Evolutionary conservation across 2,329 filamentous ascomycete genomes (phyloP), one percentile per base, ranked within the genome.

Genomic region (Dothidotthia symphoricarpi): DNA sequence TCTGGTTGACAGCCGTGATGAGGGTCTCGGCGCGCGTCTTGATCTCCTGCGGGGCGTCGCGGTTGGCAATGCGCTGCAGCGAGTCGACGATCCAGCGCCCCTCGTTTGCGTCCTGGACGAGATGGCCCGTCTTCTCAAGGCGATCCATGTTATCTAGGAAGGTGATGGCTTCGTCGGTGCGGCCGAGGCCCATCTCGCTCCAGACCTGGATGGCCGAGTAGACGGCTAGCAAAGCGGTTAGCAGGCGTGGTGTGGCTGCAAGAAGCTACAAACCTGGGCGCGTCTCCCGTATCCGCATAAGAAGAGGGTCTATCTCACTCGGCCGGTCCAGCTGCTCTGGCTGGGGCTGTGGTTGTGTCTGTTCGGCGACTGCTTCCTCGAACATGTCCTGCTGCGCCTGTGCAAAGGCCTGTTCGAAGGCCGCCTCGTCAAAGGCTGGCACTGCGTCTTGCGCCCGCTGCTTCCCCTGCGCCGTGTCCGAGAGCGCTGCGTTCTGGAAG

Each of bases 371-470:
- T 13, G 40, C 41, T 24, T 54, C 51, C 12, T 57, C 55, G 17
- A 63, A 40, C 39, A 71, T 61, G 31, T 73, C 67, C 32, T 69
- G 61, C 30, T 67, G 61, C 15, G 70, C 72, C 40, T 69, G 65
- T 28, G 75, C 74, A 49, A 80, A 81, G 2, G 77, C 76, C 31
- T 67, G 59, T 33, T 74, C 75, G 46, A 81, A 80, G 12, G 76
- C 77, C 14, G 71, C 75, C 26, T 78, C 75, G 38, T 80, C 75
- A 39, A 76, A 77, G 8, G 62, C 53, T 13, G 72, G 69, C 1
- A 63, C 54, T 32, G 60, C 50, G 25, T 69, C 64, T 36, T 63
- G 49, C 12, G 53, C 54, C 31, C 45, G 49, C 48, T 68, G 57
- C 44, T 68, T 58, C 26, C 63, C 62, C 51, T 61, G 59, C 28